A percentile compares a stretch with the other conserved stretches of the same genome.
Conservation (phyloP, 2,329 filamentous ascomycete genomes). For the Calcarisporium arbuscula region DNA sequence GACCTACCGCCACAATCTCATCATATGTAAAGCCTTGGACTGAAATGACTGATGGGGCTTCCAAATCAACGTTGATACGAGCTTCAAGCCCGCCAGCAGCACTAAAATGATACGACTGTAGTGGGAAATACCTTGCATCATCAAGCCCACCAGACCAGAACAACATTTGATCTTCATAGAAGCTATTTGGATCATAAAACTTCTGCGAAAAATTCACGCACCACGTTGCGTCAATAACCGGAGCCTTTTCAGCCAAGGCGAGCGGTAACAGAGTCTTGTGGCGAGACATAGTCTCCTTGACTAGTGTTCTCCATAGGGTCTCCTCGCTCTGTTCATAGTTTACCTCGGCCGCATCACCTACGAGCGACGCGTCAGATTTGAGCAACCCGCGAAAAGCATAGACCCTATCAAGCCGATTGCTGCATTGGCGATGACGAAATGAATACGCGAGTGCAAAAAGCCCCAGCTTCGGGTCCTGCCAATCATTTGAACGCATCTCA, state of each 20-base stretch:
- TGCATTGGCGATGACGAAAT: not conserved
- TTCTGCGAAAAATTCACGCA: not conserved
- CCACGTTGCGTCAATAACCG: not conserved
- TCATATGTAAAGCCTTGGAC: no score
- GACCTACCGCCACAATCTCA: no score
- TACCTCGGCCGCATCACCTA: no score
- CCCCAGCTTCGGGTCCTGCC: not conserved
- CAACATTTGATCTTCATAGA: not conserved
- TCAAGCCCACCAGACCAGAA: not conserved
- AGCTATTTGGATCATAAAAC: not conserved
- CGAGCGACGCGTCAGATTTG: no score
- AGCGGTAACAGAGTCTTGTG: not conserved
- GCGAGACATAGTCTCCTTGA: not conserved
- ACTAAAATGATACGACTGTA: not conserved
- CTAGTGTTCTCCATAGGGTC: not conserved
- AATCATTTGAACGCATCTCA: not conserved
- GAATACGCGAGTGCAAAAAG: not conserved
- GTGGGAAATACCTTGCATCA: not conserved
- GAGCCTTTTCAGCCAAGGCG: slow-evolving; percentile 2
- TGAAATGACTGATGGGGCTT: no score
- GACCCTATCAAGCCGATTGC: not conserved
- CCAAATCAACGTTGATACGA: no score
- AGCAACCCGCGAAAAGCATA: not conserved
- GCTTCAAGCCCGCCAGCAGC: not conserved
- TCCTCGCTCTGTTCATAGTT: no score